Evolutionary conservation across 805 yeast genomes (phyloP), one percentile per base, ranked within the genome.

Genomic region (Blastobotrys parvus): DNA sequence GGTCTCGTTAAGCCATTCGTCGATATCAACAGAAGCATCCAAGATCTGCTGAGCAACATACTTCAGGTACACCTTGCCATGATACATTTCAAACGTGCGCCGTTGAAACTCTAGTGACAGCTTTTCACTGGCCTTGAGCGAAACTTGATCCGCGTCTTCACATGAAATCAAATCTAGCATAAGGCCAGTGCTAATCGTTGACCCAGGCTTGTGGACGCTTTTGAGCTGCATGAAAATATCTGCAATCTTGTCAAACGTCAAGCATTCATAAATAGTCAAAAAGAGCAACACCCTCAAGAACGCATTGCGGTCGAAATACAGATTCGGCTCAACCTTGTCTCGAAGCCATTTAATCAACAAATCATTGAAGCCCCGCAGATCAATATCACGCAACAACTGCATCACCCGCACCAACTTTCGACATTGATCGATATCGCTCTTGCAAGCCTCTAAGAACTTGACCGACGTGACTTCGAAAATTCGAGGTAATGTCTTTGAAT

Each of bases 211-310:
- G 10, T 19, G 11, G 8, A 60, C 53, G 39, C 48, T 8, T 38
- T 43, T 40, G 46, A 57, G 16, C 42, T 43, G 41, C 50, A 57
- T 36, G 35, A 62, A 56, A 3, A 69, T 50, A 13, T 63, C 65
- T 4, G 65, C 56, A 1, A 70, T 50, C 1, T 60, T 48, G 13
- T 62, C 55, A 3, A 73, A 38, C 2, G 56, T 49, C 2, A 69
- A 47, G 33, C 71, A 58, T 16, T 64, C 69, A 41, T 67, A 62
- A 10, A 64, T 44, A 1, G 72, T 51, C 35, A 72, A 45, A 22
- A 59, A 64, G n/a, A 63, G 44, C 4, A 70, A 48, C 10, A 71
- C 57, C 32, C 60, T 68, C 36, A 62, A 48, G 42, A 67, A 62
- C 19, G 59, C 48, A 2, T 64, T 60, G 43, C 63, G 67, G 35